Percentiles rank a stretch among this genome's conserved stretches.
Evolutionary conservation across 192 early-diverging fungal genomes (phyloP).

Genomic region (Gonapodya sp.): DNA sequence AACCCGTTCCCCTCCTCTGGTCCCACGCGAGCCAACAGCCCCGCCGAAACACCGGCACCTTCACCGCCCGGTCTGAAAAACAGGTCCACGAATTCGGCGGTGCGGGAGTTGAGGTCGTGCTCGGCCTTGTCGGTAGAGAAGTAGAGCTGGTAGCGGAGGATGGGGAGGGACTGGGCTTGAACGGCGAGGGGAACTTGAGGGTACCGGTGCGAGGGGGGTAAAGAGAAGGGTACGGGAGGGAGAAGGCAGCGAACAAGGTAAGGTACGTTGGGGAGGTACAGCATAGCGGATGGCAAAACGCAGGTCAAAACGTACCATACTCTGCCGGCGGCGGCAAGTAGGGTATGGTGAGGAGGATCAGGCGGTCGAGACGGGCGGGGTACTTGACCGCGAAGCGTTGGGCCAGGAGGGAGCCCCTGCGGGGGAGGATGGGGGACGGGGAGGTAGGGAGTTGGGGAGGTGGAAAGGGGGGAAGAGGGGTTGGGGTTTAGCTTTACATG

Average conservation of each 20-base stretch:
- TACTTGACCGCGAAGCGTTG: background rate
- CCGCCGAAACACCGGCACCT: background rate
- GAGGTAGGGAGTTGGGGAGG: no score
- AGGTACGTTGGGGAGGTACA: no score
- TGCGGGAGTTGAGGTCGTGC: conserved; percentile 65
- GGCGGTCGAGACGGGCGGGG: background rate
- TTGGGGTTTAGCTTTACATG: no score
- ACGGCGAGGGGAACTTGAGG: background rate
- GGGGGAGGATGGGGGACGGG: no score
- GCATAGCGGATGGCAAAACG: background rate
- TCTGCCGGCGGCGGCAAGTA: background rate
- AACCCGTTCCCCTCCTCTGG: background rate
- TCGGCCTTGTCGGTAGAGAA: conserved; percentile 69
- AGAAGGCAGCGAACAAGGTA: no score
- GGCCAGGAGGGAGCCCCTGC: background rate
- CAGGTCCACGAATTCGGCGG: conserved; percentile 28
- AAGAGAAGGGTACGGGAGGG: background rate
- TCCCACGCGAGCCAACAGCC: background rate
- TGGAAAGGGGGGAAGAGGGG: no score
- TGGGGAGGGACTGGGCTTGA: background rate
- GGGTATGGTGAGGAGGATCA: background rate
- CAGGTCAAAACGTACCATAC: background rate
- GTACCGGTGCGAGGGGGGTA: background rate
- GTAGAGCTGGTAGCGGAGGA: conserved; percentile 11
- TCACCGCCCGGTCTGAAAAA: conserved; percentile 12